Evolutionary conservation across 129 eudicot genomes (phyloP), one percentile per base, ranked within the genome.

Genomic region (Lactuca saligna): DNA sequence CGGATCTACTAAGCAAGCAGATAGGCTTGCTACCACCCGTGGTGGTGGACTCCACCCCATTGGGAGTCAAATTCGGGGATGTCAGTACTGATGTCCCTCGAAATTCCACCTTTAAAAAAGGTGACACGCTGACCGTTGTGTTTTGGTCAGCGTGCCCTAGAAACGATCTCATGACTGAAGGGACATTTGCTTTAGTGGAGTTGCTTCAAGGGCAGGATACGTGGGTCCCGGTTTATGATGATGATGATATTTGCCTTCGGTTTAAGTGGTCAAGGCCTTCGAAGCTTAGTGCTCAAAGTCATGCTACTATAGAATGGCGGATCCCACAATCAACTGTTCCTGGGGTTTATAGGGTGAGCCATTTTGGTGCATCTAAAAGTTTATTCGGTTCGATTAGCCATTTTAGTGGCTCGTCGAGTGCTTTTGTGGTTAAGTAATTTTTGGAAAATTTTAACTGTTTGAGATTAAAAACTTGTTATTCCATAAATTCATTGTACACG

Each of bases 91-190:
- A 94, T 37, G 75, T 94, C 20, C 88, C 96, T 12, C 71, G 67
- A 10, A 90, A 87, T 76, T 73, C 96, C 57, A 85, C 96, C 70
- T 94, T 84, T 63, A 87, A 81, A 44, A 85, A 82, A 76, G 93
- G 95, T 3, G 91, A 81, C 69, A 78, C 54, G 39, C 97, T 85
- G 66, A 78, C 72, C 4, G 91, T 83, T 10, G 80, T 70, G 65
- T 94, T 94, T 83, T 82, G 87, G 87, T 87, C 99, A 63, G 97
- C 96, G 1, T 89, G 97, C 73, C 99, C 99, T 6, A 72, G 99
- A 65, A 94, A 94, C 35, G 99, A 94, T 68, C 97, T 94, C 82
- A 83, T 94, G 99, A 94, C 99, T 1, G 99, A 94, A 83, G 99
- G 99, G 31, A 94, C 99, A n/a, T 94, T 89, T 53, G 80, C 97